These are phyloP conservation scores for Glycyrrhiza uralensis DNA, from an alignment of 306 rosid genomes.

Conservation along the genomic window DNA sequence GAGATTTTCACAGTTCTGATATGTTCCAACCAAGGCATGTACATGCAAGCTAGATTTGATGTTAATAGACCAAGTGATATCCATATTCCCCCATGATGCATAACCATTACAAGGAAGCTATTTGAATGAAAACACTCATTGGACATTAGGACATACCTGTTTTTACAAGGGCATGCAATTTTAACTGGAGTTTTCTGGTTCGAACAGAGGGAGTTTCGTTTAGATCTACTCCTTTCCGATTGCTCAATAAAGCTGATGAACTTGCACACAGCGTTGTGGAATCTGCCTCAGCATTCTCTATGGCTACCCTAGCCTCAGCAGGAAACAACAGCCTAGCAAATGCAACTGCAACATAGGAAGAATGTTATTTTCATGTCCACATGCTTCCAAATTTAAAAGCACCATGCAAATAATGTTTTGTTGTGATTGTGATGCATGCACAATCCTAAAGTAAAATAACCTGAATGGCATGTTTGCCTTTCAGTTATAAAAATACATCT, in stretches of 20 bases:
- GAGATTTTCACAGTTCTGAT: not conserved
- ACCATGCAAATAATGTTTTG: not conserved
- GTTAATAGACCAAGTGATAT: not conserved
- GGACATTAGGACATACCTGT: constrained; percentile 67
- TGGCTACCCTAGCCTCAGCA: constrained; percentile 81
- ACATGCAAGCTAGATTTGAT: not conserved
- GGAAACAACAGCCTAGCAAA: constrained; percentile 75
- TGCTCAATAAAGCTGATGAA: constrained; percentile 31
- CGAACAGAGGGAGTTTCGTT: constrained; percentile 68
- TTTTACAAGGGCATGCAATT: constrained; percentile 47
- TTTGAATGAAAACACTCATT: constrained; percentile 3
- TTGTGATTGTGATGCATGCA: not conserved
- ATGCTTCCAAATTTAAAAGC: constrained; percentile 4
- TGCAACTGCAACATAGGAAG: constrained; percentile 55
- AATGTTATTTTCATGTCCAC: constrained; percentile 14
- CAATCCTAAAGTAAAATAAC: not conserved
- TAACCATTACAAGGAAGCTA: not conserved
- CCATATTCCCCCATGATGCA: not conserved
- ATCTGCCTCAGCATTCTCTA: constrained; percentile 68
- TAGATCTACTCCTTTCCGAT: constrained; percentile 65
- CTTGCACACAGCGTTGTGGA: constrained; percentile 30
- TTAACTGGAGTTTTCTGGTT: constrained; percentile 58
- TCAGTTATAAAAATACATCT: too few relatives aligned
- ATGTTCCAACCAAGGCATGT: constrained; percentile 8
- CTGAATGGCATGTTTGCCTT: too few relatives aligned